Percentiles rank a stretch among this genome's conserved stretches.
Conservation (phyloP, 495 filamentous ascomycete genomes). For the Penicillium cosmopolitanum region DNA sequence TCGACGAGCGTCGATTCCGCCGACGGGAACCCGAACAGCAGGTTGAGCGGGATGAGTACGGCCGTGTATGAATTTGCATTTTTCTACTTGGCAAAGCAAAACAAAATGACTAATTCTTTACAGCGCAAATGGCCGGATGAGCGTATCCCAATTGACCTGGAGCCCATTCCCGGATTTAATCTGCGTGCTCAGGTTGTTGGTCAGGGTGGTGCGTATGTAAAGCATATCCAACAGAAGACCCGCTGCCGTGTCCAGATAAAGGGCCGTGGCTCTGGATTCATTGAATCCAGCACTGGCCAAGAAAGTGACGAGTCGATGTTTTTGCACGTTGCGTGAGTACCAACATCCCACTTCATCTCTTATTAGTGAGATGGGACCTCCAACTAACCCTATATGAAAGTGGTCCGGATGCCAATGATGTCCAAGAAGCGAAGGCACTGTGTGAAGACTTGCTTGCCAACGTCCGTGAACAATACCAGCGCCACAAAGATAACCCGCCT, state of each 20-base stretch:
- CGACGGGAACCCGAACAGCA: constrained; percentile 80
- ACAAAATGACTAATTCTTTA: constrained; percentile 29
- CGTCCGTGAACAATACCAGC: constrained; percentile 83
- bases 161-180: constrained; percentile 94
- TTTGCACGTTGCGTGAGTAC: constrained; percentile 82
- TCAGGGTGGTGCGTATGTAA: constrained; percentile 90
- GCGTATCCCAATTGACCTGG: constrained; percentile 85
- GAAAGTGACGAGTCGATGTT: constrained; percentile 97
- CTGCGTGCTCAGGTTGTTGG: constrained; percentile 94
- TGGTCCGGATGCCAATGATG: constrained; percentile 83
- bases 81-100: background rate
- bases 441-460: constrained; percentile 84
- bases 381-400: constrained; percentile 53
- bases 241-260: constrained; percentile 97
- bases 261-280: constrained; percentile 92
- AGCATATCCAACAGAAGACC: constrained; percentile 95
- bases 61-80: constrained; percentile 65
- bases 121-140: constrained; percentile 99
- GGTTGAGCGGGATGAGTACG: constrained; percentile 94
- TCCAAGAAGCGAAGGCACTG: constrained; percentile 83
- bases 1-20: constrained; percentile 93
- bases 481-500: constrained; percentile 82
- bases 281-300: constrained; percentile 76
- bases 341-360: background rate
- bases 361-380: background rate